Evolutionary conservation across 78 protist species (phyloP).

Genomic region (Dictyostelium firmibasis): DNA sequence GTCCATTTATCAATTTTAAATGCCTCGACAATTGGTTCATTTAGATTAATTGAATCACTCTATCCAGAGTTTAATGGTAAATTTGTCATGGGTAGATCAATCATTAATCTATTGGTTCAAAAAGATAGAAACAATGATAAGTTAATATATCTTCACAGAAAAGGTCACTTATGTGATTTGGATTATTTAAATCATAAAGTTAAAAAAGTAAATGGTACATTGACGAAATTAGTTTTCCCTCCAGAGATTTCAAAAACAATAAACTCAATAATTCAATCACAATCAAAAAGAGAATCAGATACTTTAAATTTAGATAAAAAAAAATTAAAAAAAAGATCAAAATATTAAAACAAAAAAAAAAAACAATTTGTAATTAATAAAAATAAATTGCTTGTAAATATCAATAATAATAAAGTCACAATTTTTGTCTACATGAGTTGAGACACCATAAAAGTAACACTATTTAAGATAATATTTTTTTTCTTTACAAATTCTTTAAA

Average conservation of each 20-base stretch:
- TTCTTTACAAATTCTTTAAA: no score
- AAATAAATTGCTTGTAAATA: not conserved
- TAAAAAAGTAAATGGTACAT: not conserved
- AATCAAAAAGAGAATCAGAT: not conserved
- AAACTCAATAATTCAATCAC: not conserved
- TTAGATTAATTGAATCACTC: not conserved
- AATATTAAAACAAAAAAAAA: not conserved
- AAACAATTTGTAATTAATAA: not conserved
- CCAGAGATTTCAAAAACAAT: not conserved
- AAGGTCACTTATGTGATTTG: not conserved
- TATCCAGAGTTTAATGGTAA: not conserved
- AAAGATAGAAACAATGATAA: conserved; percentile 5
- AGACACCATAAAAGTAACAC: no score
- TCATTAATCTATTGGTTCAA: not conserved
- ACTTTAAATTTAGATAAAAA: not conserved
- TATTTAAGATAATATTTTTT: no score
- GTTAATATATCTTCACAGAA: not conserved
- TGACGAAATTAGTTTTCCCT: not conserved
- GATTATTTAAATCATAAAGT: conserved; percentile 4
- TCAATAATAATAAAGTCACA: no score
- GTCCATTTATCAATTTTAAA: not conserved
- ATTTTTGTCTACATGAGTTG: no score
- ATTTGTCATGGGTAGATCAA: not conserved
- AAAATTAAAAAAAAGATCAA: not conserved
- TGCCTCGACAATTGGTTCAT: not conserved